phyloP scores from a whole-genome alignment of 225 moss, liverwort and hornwort genomes.

The Polytrichum commune region DNA sequence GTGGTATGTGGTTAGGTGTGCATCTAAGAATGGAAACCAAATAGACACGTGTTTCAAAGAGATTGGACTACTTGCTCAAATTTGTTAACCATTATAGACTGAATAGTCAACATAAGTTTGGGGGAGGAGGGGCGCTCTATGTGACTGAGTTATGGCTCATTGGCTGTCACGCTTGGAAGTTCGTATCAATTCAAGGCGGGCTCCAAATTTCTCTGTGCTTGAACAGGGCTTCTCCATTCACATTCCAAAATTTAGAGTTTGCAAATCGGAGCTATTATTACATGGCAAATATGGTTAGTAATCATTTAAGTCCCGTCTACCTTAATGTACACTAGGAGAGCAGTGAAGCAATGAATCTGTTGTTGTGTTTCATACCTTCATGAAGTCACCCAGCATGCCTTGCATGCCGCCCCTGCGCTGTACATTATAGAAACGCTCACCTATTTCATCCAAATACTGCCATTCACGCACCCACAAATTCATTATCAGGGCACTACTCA shows the following conservation, averaged over 20 bases:
- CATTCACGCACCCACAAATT: conserved; percentile 1
- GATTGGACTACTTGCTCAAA: no score
- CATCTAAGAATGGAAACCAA: no score
- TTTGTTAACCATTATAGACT: no score
- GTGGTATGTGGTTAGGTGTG: no score
- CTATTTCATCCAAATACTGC: conserved; percentile 91
- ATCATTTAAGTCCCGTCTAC: no score
- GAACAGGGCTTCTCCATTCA: background rate
- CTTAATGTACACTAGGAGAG: background rate
- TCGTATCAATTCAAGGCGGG: no score
- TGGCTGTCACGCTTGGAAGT: no score
- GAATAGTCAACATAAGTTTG: no score
- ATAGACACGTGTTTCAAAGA: no score
- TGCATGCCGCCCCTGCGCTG: conserved; percentile 78
- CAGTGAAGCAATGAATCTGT: background rate
- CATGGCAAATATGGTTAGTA: background rate
- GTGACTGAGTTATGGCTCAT: no score
- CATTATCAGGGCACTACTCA: background rate
- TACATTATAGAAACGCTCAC: conserved; percentile 81
- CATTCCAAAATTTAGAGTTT: background rate
- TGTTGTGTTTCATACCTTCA: conserved; percentile 60
- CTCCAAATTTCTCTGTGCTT: no score
- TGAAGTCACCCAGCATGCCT: conserved; percentile 94
- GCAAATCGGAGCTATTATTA: background rate
- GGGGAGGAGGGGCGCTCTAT: no score